Evolutionary conservation across 352 stramenopile species (phyloP).

Genomic region (Thraustochytrium sp.): DNA sequence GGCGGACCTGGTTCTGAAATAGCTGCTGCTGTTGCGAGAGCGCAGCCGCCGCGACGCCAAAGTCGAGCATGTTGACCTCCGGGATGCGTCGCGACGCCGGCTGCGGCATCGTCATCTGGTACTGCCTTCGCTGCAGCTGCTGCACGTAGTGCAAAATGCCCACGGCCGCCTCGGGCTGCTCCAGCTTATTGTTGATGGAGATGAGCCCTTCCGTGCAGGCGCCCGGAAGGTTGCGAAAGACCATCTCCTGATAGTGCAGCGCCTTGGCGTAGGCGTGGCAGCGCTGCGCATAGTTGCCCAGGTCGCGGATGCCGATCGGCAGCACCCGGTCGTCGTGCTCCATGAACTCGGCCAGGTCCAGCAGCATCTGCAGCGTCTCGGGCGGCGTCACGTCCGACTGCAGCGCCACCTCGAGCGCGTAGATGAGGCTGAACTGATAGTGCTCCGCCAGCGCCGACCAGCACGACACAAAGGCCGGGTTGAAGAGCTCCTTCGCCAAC

Average conservation of each 20-base stretch:
- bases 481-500: slow-evolving; percentile 92
- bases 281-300: slow-evolving; percentile 90
- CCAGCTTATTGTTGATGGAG: slow-evolving; percentile 97
- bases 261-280: slow-evolving; percentile 96
- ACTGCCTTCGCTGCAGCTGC: slow-evolving; percentile 47
- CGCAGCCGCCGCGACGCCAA: slow-evolving; percentile 30
- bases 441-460: slow-evolving; percentile 93
- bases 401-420: slow-evolving; percentile 86
- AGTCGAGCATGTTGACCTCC: slow-evolving; percentile 41
- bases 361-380: slow-evolving; percentile 90
- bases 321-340: slow-evolving; percentile 92
- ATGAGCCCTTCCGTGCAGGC: slow-evolving; percentile 97
- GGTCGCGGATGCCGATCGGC: slow-evolving; percentile 77
- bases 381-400: slow-evolving; percentile 70
- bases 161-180: slow-evolving; percentile 86
- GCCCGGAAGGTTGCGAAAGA: slow-evolving; percentile 78
- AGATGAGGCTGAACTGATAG: slow-evolving; percentile 84
- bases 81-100: not conserved
- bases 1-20: not conserved
- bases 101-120: not conserved
- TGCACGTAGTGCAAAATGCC: slow-evolving; percentile 91
- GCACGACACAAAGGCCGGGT: slow-evolving; percentile 95
- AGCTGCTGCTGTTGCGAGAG: slow-evolving; percentile 1
- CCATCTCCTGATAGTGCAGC: slow-evolving; percentile 90
- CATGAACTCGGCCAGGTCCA: slow-evolving; percentile 98